Evolutionary conservation across 2,329 filamentous ascomycete species (phyloP), one percentile per base, ranked within the genome.

Genomic region (Ascochyta rabiei): DNA sequence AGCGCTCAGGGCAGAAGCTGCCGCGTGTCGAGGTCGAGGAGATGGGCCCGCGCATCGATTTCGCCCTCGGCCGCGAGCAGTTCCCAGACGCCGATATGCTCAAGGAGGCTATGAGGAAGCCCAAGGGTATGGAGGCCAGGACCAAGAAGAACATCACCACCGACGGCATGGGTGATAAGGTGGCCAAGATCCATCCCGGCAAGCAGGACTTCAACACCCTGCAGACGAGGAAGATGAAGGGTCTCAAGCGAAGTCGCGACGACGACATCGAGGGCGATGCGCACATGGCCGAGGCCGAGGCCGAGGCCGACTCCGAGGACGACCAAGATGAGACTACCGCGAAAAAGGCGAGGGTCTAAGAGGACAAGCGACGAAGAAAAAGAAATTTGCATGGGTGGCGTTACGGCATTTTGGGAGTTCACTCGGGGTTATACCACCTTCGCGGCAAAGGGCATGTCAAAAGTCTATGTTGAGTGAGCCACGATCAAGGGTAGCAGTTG

Each of bases 141-240:
- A 88, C 89, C 58, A 98, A 96, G 89, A 99, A 99, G 89, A 99
- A 99, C 77, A 89, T 99, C 67, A 85, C 87, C 49, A 96, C 90
- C 53, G 93, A 98, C 75, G 78, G 87, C 38, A 91, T 99, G 79
- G 95, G 95, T 74, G 95, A 99, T 78, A 98, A 98, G 87, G 83
- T 98, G 61, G 95, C 93, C 60, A 88, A 92, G 66, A 89, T 99
- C 60, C 95, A 99, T 76, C 78, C 96, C 56, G 91, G 90, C 70
- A 91, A 89, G 80, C 92, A 97, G 78, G 92, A 99, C 78, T 83
- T 99, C 55, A 83, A 82, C 71, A 85, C 89, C 67, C 77, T 99
- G 76, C 95, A 99, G 82, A 96, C 93, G 48, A 88, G 95, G 72
- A 99, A 99, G 86, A 98, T 99, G 93, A 99, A 99, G 86, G 95